These are phyloP conservation scores for Penicillium brevicompactum DNA, from an alignment of 2,329 filamentous ascomycete species.

Conservation along the genomic window DNA sequence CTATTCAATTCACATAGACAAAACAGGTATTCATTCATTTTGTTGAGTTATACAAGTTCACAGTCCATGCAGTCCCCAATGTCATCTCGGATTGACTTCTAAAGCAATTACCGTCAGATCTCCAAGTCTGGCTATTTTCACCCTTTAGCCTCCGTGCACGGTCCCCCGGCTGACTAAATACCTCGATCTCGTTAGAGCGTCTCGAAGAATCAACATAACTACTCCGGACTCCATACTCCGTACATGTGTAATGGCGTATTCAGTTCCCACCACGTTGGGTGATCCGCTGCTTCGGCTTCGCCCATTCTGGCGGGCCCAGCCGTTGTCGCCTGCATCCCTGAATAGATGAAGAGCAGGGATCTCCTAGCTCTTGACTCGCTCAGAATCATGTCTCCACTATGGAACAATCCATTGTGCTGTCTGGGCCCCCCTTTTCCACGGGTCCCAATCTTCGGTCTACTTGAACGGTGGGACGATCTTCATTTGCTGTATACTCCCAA, in stretches of 20 bases:
- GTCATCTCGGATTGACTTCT: background rate
- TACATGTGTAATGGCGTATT: background rate
- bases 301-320: slow-evolving; percentile 1
- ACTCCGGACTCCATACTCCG: too few species aligned
- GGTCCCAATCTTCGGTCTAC: background rate
- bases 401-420: slow-evolving; percentile 4
- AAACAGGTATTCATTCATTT: background rate
- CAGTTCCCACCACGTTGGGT: background rate
- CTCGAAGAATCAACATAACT: too few species aligned
- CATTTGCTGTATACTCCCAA: background rate
- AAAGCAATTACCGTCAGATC: background rate
- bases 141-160: slow-evolving; percentile 3
- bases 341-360: slow-evolving; percentile 3
- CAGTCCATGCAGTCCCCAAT: background rate
- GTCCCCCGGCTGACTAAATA: slow-evolving; percentile 6
- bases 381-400: background rate
- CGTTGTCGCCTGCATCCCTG: slow-evolving; percentile 1
- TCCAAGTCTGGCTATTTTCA: background rate
- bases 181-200: background rate
- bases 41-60: background rate
- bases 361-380: background rate
- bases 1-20: background rate
- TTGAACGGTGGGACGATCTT: slow-evolving; percentile 1
- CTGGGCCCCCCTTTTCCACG: slow-evolving; percentile 5
- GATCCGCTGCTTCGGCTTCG: background rate